Percentiles rank a stretch among this genome's conserved stretches.
Evolutionary conservation across 768 basidiomycete genomes (phyloP).

Genomic region (Panaeolus papilionaceus): DNA sequence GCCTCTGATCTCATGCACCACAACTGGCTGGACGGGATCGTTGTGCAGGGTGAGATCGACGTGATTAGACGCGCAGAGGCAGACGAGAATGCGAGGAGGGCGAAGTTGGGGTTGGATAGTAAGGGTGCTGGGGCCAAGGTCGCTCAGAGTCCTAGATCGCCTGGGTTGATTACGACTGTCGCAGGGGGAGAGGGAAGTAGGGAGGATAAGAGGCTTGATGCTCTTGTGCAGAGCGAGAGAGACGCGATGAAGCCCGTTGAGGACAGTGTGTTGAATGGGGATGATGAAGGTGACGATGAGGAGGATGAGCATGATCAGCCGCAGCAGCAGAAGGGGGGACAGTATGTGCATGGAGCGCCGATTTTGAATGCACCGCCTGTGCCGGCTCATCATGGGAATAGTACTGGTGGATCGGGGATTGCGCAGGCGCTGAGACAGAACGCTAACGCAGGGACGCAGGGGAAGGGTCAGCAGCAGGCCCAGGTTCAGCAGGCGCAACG

Average conservation of each 20-base stretch:
- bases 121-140: constrained; percentile 51
- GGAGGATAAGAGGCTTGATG: constrained; percentile 41
- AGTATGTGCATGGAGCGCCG: constrained; percentile 25
- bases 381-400: constrained; percentile 15
- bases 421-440: constrained; percentile 26
- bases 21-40: constrained; percentile 83
- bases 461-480: not conserved
- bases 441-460: constrained; percentile 7
- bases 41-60: constrained; percentile 92
- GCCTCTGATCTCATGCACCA: constrained; percentile 89
- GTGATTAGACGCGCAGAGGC: constrained; percentile 67
- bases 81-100: constrained; percentile 48
- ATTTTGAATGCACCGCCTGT: constrained; percentile 29
- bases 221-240: constrained; percentile 45
- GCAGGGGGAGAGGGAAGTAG: constrained; percentile 13
- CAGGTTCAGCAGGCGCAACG: not conserved
- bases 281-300: constrained; percentile 20
- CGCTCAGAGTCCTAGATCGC: constrained; percentile 39
- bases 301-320: constrained; percentile 21
- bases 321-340: constrained; percentile 12
- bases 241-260: constrained; percentile 83
- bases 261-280: constrained; percentile 36
- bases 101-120: constrained; percentile 26
- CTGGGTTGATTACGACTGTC: not conserved
- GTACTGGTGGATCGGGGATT: constrained; percentile 20